Percentiles rank a stretch among this genome's conserved stretches.
These are phyloP conservation scores for Phytophthora fragariae DNA, from an alignment of 352 stramenopile species.

Conservation along the genomic window DNA sequence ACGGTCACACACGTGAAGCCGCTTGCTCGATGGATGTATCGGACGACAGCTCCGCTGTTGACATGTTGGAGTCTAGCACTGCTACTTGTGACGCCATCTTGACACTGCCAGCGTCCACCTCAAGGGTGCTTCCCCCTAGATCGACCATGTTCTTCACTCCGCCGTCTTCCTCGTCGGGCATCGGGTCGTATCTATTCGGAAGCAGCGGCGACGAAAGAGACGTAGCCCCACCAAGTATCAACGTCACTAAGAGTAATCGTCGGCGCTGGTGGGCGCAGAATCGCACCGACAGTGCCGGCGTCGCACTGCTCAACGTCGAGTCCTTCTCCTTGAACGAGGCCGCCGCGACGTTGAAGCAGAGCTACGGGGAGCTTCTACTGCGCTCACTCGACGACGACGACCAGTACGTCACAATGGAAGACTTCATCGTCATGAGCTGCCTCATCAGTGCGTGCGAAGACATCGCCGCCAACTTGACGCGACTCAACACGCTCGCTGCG, in stretches of 20 bases:
- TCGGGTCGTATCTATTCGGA: conserved; percentile 23
- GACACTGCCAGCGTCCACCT: conserved; percentile 11
- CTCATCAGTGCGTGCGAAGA: conserved; percentile 64
- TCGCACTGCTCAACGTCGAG: conserved; percentile 60
- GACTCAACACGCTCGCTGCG: conserved; percentile 59
- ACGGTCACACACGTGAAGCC: conserved; percentile 8
- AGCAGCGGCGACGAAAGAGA: conserved; percentile 11
- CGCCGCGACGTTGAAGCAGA: conserved; percentile 49
- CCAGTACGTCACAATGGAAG: conserved; percentile 55
- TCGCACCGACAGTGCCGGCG: conserved; percentile 33
- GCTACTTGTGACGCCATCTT: conserved; percentile 20
- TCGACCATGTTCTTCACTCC: conserved; percentile 28
- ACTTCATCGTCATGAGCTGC: conserved; percentile 78
- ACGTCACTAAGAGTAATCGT: not conserved
- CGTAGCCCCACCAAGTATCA: not conserved
- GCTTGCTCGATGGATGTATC: conserved; percentile 34
- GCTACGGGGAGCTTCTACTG: conserved; percentile 60
- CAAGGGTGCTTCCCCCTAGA: conserved; percentile 8
- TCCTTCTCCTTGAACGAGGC: conserved; percentile 65
- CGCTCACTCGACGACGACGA: conserved; percentile 33
- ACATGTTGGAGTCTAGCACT: conserved; percentile 28
- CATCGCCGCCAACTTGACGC: conserved; percentile 56
- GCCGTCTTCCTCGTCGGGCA: conserved; percentile 32
- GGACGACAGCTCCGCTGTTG: conserved; percentile 30
- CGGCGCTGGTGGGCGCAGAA: conserved; percentile 22